Conservation (phyloP, 768 basidiomycete species). For the Rhizopogon roseolus region DNA sequence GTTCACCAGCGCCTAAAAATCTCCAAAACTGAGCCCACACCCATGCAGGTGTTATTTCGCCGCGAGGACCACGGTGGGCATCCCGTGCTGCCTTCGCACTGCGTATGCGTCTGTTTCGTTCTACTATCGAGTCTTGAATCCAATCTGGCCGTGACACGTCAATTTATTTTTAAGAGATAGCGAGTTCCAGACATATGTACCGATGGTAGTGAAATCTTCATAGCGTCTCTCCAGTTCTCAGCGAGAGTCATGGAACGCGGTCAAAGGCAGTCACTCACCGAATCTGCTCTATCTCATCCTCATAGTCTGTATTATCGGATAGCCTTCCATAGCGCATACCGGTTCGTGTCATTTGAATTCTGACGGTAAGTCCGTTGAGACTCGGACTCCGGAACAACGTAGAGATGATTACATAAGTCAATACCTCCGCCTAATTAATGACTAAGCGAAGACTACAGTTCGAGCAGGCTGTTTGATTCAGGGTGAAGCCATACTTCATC, state of each 20-base stretch:
- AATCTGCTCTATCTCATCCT: conserved; percentile 66
- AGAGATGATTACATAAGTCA: not conserved
- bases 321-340: conserved; percentile 20
- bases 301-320: conserved; percentile 36
- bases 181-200: conserved; percentile 36
- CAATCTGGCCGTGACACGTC: conserved; percentile 58
- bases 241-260: not conserved
- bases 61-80: conserved; percentile 43
- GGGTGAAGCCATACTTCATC: not conserved
- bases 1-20: conserved; percentile 69
- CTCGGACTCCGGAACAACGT: too few species aligned
- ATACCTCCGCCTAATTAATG: not conserved
- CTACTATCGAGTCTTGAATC: conserved; percentile 93
- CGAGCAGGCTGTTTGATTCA: not conserved
- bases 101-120: conserved; percentile 74
- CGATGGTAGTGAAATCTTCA: conserved; percentile 94
- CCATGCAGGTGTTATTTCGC: conserved; percentile 49
- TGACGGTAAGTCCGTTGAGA: not conserved
- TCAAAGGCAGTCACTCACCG: conserved; percentile 35
- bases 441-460: conserved; percentile 2
- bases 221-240: conserved; percentile 58
- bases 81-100: conserved; percentile 39
- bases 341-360: conserved; percentile 13
- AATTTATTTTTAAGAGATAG: conserved; percentile 8
- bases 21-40: conserved; percentile 59